phyloP scores from a whole-genome alignment of 768 basidiomycete genomes.

The Symmetrospora coprosmae region DNA sequence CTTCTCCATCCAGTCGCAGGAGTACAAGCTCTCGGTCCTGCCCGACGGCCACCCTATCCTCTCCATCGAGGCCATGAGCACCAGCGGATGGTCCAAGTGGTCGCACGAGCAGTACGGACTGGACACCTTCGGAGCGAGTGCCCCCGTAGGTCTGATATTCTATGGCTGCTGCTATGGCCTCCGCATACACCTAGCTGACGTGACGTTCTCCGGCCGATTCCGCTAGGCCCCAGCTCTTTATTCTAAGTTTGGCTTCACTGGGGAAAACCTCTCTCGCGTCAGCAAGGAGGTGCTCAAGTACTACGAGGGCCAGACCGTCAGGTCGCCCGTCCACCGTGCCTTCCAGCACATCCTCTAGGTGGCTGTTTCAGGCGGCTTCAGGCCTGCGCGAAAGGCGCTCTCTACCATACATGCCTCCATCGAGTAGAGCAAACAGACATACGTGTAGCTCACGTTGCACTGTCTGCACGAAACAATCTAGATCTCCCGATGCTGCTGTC shows the following conservation, averaged over 20 bases:
- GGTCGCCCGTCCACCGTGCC: constrained; percentile 2
- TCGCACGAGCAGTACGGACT: constrained; percentile 19
- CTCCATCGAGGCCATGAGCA: constrained; percentile 7
- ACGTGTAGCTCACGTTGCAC: too few species aligned
- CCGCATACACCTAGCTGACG: too few species aligned
- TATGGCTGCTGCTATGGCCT: too few species aligned
- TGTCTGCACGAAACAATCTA: too few species aligned
- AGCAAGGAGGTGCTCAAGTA: constrained; percentile 9
- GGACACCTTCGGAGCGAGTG: too few species aligned
- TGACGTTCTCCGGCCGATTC: too few species aligned
- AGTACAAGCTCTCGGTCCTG: constrained; percentile 69
- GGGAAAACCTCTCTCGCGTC: not conserved
- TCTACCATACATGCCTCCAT: too few species aligned
- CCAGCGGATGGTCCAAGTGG: constrained; percentile 1
- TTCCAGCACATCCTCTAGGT: constrained; percentile 14
- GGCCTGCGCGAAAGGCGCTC: not conserved
- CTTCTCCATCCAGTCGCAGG: constrained; percentile 60
- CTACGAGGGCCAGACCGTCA: constrained; percentile 1
- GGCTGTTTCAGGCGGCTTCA: not conserved
- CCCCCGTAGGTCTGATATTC: too few species aligned
- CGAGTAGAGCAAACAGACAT: too few species aligned
- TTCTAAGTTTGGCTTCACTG: constrained; percentile 12
- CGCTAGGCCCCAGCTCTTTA: too few species aligned
- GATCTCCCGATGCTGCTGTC: too few species aligned
- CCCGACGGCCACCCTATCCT: constrained; percentile 37